Conservation (phyloP, 2,329 filamentous ascomycete species). For the Phialemonium atrogriseum region DNA sequence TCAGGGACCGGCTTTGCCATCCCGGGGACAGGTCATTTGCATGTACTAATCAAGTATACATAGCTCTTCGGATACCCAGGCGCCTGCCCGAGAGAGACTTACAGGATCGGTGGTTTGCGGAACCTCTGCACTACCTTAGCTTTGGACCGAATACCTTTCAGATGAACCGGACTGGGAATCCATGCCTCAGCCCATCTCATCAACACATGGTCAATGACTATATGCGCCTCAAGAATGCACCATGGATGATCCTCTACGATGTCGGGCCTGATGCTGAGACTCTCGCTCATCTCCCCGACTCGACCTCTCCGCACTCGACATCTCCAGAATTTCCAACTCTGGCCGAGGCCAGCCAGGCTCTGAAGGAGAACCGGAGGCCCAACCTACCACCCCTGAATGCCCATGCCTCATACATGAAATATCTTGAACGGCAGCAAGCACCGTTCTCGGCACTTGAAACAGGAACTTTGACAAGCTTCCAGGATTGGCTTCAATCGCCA, state of each 20-base stretch:
- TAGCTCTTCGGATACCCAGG: slow-evolving; percentile 49
- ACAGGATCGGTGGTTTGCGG: slow-evolving; percentile 61
- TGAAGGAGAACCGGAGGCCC: slow-evolving; percentile 37
- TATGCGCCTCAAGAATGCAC: slow-evolving; percentile 55
- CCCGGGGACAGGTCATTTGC: too few relatives aligned
- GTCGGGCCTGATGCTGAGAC: slow-evolving; percentile 39
- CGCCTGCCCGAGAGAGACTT: slow-evolving; percentile 51
- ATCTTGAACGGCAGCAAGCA: slow-evolving; percentile 76
- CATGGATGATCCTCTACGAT: slow-evolving; percentile 57
- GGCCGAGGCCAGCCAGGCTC: slow-evolving; percentile 46
- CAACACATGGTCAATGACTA: slow-evolving; percentile 53
- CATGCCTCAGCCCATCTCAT: slow-evolving; percentile 52
- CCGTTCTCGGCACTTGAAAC: slow-evolving; percentile 44
- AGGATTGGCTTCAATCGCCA: slow-evolving; percentile 93
- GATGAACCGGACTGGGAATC: slow-evolving; percentile 51
- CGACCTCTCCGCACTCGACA: slow-evolving; percentile 28
- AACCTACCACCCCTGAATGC: slow-evolving; percentile 19
- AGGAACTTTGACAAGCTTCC: slow-evolving; percentile 50
- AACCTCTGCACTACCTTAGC: slow-evolving; percentile 56
- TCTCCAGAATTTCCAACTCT: slow-evolving; percentile 67
- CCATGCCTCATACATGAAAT: slow-evolving; percentile 72
- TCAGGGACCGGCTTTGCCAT: too few relatives aligned
- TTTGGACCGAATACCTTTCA: slow-evolving; percentile 47
- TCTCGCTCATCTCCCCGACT: slow-evolving; percentile 21
- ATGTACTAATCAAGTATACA: slow-evolving; percentile 1